phyloP scores from a whole-genome alignment of 1,139 yeast genomes.

The Blastobotrys persicus region DNA sequence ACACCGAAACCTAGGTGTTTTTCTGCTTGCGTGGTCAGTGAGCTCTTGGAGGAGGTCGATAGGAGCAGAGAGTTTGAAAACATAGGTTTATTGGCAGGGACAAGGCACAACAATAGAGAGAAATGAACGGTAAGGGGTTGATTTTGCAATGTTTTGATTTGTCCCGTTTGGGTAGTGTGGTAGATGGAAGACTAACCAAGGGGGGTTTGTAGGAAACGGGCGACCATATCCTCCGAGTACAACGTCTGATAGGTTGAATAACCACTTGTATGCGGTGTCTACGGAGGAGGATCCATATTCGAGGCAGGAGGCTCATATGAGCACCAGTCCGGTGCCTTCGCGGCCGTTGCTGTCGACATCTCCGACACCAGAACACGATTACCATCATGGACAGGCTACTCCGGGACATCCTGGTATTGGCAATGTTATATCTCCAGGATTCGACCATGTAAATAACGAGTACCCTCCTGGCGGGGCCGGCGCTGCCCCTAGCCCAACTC shows the following conservation, averaged over 20 bases:
- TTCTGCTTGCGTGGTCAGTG: no score
- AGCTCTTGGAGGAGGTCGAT: no score
- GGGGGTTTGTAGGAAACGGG: neutral
- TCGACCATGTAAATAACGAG: neutral
- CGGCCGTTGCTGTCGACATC: neutral
- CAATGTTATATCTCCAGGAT: neutral
- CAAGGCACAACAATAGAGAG: no score
- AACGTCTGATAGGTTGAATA: neutral
- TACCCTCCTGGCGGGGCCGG: neutral
- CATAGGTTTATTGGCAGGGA: no score
- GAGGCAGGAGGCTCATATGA: neutral
- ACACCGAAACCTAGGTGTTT: neutral
- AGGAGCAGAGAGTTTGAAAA: no score
- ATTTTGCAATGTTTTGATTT: constrained; percentile 1
- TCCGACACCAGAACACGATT: neutral
- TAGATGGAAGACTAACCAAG: neutral
- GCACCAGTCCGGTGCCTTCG: neutral
- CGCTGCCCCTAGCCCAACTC: neutral
- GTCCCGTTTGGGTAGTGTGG: neutral
- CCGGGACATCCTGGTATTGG: constrained; percentile 4
- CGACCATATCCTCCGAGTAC: constrained; percentile 7
- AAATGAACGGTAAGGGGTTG: constrained; percentile 2
- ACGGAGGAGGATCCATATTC: constrained; percentile 5
- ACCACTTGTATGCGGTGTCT: neutral
- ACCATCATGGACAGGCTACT: neutral